Conservation (phyloP, 2,329 filamentous ascomycete species). For the Diaporthe sp. region DNA sequence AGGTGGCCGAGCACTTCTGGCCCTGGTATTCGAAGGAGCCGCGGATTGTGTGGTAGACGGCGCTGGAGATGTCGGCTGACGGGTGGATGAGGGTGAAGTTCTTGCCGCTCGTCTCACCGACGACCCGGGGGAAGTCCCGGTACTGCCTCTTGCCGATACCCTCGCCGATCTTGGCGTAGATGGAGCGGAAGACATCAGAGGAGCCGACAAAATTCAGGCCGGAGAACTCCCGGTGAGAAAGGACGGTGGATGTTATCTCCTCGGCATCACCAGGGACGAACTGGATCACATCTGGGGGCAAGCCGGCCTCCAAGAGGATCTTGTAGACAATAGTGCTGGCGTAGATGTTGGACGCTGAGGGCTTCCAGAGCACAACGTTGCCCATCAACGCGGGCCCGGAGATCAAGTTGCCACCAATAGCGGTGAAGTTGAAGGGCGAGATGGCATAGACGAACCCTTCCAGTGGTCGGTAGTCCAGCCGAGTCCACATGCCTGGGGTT, state of each 20-base stretch:
- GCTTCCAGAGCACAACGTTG: slow-evolving; percentile 97
- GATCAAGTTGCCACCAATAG: slow-evolving; percentile 91
- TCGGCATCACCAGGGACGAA: slow-evolving; percentile 92
- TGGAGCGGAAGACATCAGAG: slow-evolving; percentile 88
- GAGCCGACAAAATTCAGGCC: slow-evolving; percentile 95
- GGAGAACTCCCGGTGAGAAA: slow-evolving; percentile 85
- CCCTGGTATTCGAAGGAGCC: slow-evolving; percentile 66
- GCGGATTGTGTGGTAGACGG: slow-evolving; percentile 61
- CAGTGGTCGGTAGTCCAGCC: slow-evolving; percentile 88
- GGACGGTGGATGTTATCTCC: slow-evolving; percentile 82
- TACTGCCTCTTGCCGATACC: slow-evolving; percentile 88
- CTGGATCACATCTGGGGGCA: slow-evolving; percentile 91
- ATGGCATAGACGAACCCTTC: slow-evolving; percentile 97
- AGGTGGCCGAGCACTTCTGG: slow-evolving; percentile 66
- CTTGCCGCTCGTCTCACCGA: slow-evolving; percentile 67
- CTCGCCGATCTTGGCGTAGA: slow-evolving; percentile 88
- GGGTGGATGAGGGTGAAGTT: slow-evolving; percentile 67
- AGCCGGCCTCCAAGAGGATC: slow-evolving; percentile 90
- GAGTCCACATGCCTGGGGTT: slow-evolving; percentile 89
- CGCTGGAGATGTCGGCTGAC: slow-evolving; percentile 61
- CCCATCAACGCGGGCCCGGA: slow-evolving; percentile 89
- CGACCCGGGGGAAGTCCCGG: slow-evolving; percentile 74
- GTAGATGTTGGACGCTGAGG: slow-evolving; percentile 89
- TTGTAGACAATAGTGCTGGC: slow-evolving; percentile 92
- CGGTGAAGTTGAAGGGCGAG: slow-evolving; percentile 97